Evolutionary conservation across 768 basidiomycete species (phyloP).

Genomic region (Lactarius trivialis): DNA sequence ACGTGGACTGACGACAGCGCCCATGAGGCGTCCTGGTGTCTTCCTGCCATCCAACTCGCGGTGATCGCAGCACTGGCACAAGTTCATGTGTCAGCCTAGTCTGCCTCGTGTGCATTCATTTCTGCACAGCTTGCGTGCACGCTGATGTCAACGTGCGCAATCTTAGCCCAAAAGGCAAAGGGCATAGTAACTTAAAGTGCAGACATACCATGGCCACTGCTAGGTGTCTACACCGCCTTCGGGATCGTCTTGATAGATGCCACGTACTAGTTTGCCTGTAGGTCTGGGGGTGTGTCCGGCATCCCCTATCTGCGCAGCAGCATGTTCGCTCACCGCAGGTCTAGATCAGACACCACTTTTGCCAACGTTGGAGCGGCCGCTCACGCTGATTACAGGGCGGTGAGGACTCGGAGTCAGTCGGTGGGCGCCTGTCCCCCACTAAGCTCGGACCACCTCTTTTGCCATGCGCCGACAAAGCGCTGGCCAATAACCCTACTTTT

Average conservation of each 20-base stretch:
- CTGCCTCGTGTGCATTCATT: not conserved
- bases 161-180: not conserved
- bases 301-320: not conserved
- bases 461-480: not conserved
- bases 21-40: constrained; percentile 7
- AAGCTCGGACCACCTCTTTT: not conserved
- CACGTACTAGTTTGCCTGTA: not conserved
- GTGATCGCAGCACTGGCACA: not conserved
- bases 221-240: not conserved
- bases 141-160: not conserved
- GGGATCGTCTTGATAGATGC: not conserved
- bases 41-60: not conserved
- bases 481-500: not conserved
- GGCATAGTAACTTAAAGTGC: not conserved
- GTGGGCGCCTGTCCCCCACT: not conserved
- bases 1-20: not conserved
- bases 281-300: not conserved
- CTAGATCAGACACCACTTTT: not conserved
- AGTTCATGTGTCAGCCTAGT: not conserved
- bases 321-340: not conserved
- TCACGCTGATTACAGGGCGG: not conserved
- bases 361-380: not conserved
- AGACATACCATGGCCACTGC: not conserved
- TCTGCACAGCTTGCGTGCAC: not conserved
- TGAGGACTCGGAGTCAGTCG: not conserved